Evolutionary conservation across 495 filamentous ascomycete species (phyloP).

Genomic region (Penicillium herquei): DNA sequence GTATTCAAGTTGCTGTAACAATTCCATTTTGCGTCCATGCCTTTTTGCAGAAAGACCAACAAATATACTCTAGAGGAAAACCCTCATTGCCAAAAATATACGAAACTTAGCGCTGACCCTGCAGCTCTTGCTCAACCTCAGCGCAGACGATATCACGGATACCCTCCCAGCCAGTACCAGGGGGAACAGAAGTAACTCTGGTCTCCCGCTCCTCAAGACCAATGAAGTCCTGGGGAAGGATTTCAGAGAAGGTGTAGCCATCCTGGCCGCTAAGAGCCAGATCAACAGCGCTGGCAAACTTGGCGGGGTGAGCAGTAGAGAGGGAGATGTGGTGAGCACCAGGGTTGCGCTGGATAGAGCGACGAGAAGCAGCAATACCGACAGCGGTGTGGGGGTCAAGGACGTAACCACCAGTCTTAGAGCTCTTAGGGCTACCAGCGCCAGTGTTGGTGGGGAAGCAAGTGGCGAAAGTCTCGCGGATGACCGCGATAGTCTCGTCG

Average conservation of each 20-base stretch:
- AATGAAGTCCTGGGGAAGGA: conserved; percentile 76
- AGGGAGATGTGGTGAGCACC: conserved; percentile 69
- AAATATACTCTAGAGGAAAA: not conserved
- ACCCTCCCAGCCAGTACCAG: conserved; percentile 33
- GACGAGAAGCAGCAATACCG: conserved; percentile 68
- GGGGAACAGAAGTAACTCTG: conserved; percentile 30
- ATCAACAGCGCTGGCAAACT: conserved; percentile 63
- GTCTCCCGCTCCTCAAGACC: conserved; percentile 64
- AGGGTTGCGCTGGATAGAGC: conserved; percentile 58
- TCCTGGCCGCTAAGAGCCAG: conserved; percentile 64
- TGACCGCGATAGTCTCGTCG: conserved; percentile 70
- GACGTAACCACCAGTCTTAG: conserved; percentile 58
- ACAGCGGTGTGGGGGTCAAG: conserved; percentile 92
- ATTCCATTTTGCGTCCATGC: no score
- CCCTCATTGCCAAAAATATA: no score
- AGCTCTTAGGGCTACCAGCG: conserved; percentile 30
- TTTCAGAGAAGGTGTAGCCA: conserved; percentile 68
- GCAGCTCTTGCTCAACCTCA: conserved; percentile 38
- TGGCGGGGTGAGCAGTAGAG: conserved; percentile 1
- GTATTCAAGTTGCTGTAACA: no score
- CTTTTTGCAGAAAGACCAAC: no score
- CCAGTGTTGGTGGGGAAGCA: conserved; percentile 33
- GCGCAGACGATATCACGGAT: conserved; percentile 40
- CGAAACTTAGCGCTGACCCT: conserved; percentile 16
- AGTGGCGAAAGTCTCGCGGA: conserved; percentile 60